A percentile compares a stretch with the other conserved stretches of the same genome.
These are phyloP conservation scores for Podospora didyma DNA, from an alignment of 495 filamentous ascomycete genomes.

Conservation along the genomic window DNA sequence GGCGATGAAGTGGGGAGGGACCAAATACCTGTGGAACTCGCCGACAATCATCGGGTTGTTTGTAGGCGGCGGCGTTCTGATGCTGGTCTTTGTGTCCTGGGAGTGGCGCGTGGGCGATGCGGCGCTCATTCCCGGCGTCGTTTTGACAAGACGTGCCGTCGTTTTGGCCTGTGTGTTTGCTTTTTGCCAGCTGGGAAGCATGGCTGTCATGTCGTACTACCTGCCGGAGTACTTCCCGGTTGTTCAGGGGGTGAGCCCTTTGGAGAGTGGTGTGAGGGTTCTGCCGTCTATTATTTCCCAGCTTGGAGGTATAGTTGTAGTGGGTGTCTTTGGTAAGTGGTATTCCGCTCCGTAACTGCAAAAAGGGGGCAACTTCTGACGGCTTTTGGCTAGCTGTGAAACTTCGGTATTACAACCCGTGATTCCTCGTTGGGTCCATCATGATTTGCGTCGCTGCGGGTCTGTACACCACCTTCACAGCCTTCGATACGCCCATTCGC, in stretches of 20 bases:
- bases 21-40: slow-evolving; percentile 39
- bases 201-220: slow-evolving; percentile 42
- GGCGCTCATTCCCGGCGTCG: slow-evolving; percentile 44
- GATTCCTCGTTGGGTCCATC: slow-evolving; percentile 10
- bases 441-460: slow-evolving; percentile 17
- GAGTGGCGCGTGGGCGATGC: slow-evolving; percentile 35
- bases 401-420: slow-evolving; percentile 18
- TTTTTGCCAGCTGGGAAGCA: slow-evolving; percentile 16
- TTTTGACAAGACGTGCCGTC: slow-evolving; percentile 10
- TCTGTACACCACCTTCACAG: slow-evolving; percentile 34
- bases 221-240: slow-evolving; percentile 63
- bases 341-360: neutral
- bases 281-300: slow-evolving; percentile 39
- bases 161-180: slow-evolving; percentile 11
- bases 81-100: slow-evolving; percentile 41
- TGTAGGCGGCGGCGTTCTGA: slow-evolving; percentile 36
- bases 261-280: slow-evolving; percentile 43
- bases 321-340: slow-evolving; percentile 4
- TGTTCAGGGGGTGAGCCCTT: slow-evolving; percentile 41
- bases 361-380: too few relatives aligned
- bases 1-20: slow-evolving; percentile 49
- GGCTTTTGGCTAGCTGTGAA: neutral
- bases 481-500: slow-evolving; percentile 25
- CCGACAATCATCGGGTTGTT: slow-evolving; percentile 40
- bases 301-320: neutral